Conservation (phyloP, 345 rosid genomes). For the Eucalyptus regnans region DNA sequence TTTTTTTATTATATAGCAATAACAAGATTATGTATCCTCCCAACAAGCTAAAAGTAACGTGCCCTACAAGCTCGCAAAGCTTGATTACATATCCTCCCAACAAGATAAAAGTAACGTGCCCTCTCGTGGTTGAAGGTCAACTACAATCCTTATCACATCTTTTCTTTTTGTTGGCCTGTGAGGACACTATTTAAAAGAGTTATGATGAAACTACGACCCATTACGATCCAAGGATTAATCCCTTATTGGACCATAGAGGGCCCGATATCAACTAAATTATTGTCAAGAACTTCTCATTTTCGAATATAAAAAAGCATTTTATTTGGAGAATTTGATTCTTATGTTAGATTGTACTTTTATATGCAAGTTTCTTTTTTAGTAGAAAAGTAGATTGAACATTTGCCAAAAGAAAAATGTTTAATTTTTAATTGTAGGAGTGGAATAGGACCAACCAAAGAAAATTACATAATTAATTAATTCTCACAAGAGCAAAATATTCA, state of each 20-base stretch:
- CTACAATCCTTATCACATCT: neutral
- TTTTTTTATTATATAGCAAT: too few species aligned
- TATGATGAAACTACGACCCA: neutral
- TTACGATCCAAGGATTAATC: neutral
- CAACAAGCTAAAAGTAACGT: too few species aligned
- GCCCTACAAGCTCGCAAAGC: too few species aligned
- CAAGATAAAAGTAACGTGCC: too few species aligned
- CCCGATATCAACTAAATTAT: neutral
- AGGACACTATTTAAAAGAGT: neutral
- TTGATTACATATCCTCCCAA: too few species aligned
- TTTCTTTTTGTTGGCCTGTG: neutral
- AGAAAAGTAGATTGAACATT: neutral
- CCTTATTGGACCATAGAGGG: neutral
- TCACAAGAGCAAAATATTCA: neutral
- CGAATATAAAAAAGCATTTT: neutral
- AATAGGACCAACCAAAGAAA: neutral
- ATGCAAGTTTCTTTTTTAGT: neutral
- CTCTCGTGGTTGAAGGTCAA: neutral
- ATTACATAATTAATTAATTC: neutral
- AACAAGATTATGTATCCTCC: too few species aligned
- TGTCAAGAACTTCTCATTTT: neutral
- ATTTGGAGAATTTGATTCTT: neutral
- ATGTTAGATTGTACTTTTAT: neutral
- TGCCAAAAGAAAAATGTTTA: neutral
- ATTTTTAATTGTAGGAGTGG: neutral